Base-by-base conservation (phyloP, 169 alveolate genomes). In the Plasmodium berghei region DNA sequence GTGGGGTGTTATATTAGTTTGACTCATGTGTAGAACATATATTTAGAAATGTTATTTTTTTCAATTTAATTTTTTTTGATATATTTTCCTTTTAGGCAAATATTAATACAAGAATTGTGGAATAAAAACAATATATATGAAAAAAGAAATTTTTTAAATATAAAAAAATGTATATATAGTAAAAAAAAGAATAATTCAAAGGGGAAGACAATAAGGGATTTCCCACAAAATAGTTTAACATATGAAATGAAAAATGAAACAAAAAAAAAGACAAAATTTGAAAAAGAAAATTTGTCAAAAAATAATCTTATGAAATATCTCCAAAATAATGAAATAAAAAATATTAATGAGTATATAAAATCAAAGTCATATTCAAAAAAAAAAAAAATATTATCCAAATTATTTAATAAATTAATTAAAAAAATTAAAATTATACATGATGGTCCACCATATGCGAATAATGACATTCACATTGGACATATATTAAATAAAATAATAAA, bases 371-470 rank as follows among this genome's bases (percentile, higher is more conserved):
- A 22, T 9, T 14, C 14, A 48, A 46, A 42, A 16, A 26, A 34
- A 34, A 34, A 34, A 0, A 20, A 9, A 10, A 77, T 45, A 10
- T 8, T 67, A 34, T 10, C 18, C n/a, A 69, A 83, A 54, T 40
- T 83, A 14, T 83, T 55, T 46, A 54, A 59, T n/a, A 66, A 34
- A 59, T 0, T 67, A 67, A 5, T 9, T 40, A 40, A 67, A 6
- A 83, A 67, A 14, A 67, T 83, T 28, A 72, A 73, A 22, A 90
- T 94, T 28, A 94, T 94, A 24, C 93, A 74, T 67, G 98, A 96
- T 73, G 98, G 98, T 12, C 98, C 98, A 18, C 98, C 98, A 28
- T 95, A 94, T 67, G 98, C 97, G 8, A 96, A 95, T 70, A 97
- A 97, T 42, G 92, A 72, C 2, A 91, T 95, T 61, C 98, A 96